Conservation (phyloP, 2,329 filamentous ascomycete species). For the Dactylellina cionopaga region DNA sequence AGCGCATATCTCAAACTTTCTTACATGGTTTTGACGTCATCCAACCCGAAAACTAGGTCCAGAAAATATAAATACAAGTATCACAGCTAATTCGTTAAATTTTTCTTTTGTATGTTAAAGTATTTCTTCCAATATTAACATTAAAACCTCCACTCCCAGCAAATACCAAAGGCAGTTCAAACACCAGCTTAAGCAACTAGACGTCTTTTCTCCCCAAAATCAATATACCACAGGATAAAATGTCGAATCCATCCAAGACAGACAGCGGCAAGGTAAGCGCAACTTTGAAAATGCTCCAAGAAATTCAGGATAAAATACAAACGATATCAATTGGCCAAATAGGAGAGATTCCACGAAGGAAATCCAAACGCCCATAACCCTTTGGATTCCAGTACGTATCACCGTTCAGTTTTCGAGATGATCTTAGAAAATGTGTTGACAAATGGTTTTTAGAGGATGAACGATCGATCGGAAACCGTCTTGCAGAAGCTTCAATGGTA, state of each 20-base stretch:
- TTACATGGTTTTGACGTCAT: neutral
- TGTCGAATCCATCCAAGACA: too few relatives aligned
- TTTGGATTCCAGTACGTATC: conserved; percentile 1
- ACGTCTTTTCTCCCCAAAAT: too few relatives aligned
- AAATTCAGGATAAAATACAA: neutral
- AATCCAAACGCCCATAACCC: neutral
- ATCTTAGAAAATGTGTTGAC: conserved; percentile 27
- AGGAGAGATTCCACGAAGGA: conserved; percentile 7
- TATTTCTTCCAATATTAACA: too few relatives aligned
- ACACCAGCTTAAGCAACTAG: too few relatives aligned
- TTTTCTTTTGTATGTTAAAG: neutral
- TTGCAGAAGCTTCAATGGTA: conserved; percentile 67
- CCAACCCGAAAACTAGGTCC: conserved; percentile 7
- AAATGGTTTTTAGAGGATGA: conserved; percentile 71
- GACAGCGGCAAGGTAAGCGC: too few relatives aligned
- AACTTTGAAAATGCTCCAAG: too few relatives aligned
- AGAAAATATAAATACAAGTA: conserved; percentile 4
- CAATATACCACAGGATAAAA: too few relatives aligned
- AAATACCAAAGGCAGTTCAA: too few relatives aligned
- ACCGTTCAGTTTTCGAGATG: too few relatives aligned
- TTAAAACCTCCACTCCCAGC: too few relatives aligned
- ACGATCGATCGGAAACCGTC: conserved; percentile 76
- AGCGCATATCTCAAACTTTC: neutral
- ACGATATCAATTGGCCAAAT: neutral
- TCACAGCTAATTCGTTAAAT: neutral